These are phyloP conservation scores for Mucor indicus DNA, from an alignment of 371 early-diverging fungal genomes.

Conservation along the genomic window DNA sequence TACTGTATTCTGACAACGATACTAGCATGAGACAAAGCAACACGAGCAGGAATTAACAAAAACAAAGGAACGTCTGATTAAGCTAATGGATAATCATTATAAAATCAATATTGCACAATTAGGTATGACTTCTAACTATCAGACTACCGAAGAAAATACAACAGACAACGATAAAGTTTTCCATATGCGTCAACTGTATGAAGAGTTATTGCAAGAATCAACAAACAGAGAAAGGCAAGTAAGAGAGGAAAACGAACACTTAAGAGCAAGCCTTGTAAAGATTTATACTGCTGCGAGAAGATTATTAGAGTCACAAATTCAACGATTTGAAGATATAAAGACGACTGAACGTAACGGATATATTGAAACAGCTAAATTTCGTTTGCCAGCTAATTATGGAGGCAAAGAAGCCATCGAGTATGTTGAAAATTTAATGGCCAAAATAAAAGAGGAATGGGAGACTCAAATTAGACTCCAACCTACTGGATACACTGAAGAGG, in stretches of 20 bases:
- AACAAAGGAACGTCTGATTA: slow-evolving; percentile 34
- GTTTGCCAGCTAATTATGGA: slow-evolving; percentile 31
- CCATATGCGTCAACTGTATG: slow-evolving; percentile 26
- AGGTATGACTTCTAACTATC: slow-evolving; percentile 25
- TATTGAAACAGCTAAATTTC: slow-evolving; percentile 20
- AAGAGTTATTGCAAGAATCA: slow-evolving; percentile 23
- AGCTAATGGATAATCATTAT: slow-evolving; percentile 32
- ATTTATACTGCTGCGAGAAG: slow-evolving; percentile 23
- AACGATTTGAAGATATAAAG: slow-evolving; percentile 12
- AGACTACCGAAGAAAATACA: slow-evolving; percentile 7
- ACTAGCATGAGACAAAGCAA: slow-evolving; percentile 40
- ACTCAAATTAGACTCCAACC: slow-evolving; percentile 21
- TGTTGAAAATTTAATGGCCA: slow-evolving; percentile 34
- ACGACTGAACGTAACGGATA: background rate
- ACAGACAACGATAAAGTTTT: slow-evolving; percentile 11
- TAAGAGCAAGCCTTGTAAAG: slow-evolving; percentile 18
- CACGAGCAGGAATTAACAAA: slow-evolving; percentile 42
- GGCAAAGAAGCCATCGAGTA: slow-evolving; percentile 25
- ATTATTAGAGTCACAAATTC: slow-evolving; percentile 23
- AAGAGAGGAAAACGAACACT: slow-evolving; percentile 24
- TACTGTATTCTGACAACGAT: background rate
- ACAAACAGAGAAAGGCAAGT: slow-evolving; percentile 24
- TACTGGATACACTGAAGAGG: slow-evolving; percentile 25
- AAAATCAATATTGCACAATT: slow-evolving; percentile 24
- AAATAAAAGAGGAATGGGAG: slow-evolving; percentile 39